Percentiles rank a stretch among this genome's conserved stretches.
phyloP scores from a whole-genome alignment of 306 rosid species.

The Astragalus glycyphyllos region DNA sequence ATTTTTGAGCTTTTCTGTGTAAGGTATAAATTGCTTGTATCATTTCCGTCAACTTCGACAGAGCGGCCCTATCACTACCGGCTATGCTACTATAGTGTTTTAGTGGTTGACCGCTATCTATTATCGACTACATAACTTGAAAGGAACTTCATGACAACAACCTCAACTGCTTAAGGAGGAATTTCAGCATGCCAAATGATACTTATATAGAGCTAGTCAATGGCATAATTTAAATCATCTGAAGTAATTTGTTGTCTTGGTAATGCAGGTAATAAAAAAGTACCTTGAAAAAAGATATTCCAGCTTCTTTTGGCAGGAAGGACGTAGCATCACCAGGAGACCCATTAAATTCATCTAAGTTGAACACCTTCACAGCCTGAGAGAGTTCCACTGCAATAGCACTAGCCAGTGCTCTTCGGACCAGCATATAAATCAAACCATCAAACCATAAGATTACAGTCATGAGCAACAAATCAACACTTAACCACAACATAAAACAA shows the following conservation, averaged over 20 bases:
- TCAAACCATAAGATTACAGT: no score
- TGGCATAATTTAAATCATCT: neutral
- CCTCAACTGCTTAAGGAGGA: conserved; percentile 20
- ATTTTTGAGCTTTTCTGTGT: no score
- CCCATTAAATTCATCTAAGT: conserved; percentile 60
- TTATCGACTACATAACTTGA: no score
- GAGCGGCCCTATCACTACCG: no score
- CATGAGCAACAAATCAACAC: no score
- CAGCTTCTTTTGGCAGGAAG: conserved; percentile 59
- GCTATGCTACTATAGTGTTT: no score
- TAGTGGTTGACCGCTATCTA: no score
- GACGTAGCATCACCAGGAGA: conserved; percentile 63
- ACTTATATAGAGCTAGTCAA: conserved; percentile 10
- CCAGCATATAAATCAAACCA: no score
- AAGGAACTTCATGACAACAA: conserved; percentile 1
- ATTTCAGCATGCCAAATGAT: conserved; percentile 25
- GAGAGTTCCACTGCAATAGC: conserved; percentile 90
- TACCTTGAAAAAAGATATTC: conserved; percentile 87
- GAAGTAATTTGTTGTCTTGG: neutral
- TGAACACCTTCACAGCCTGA: conserved; percentile 76
- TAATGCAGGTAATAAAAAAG: conserved; percentile 26
- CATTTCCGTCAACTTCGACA: no score
- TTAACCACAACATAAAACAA: no score
- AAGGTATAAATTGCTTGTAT: no score
- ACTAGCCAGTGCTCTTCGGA: conserved; percentile 93